Base-by-base conservation (phyloP, 148 eudicot species). In the Rhododendron henanense region DNA sequence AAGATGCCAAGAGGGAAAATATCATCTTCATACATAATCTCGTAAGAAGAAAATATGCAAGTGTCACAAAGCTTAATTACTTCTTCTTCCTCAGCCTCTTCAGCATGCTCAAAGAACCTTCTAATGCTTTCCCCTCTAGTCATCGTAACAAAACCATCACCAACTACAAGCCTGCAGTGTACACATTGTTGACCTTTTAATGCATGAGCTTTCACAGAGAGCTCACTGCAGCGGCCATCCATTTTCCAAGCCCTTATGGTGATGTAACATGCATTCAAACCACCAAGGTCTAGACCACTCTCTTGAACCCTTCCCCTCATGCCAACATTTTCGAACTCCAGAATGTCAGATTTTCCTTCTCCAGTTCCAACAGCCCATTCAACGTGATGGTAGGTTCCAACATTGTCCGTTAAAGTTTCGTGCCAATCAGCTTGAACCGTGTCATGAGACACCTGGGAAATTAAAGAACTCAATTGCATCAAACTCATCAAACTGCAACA, bases 51-150 rank as follows among this genome's bases (percentile, higher is more conserved):
- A 71, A 39, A 73, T 14, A 15, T 31, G 76, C 10, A 44, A 78
- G 53, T 59, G n/a, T 85, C 18, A 9, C n/a, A 81, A 51, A 83
- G 84, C 83, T 87, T 47, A 75, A 85, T 86, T 90, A 94, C 99
- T 97, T 95, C 99, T 88, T 97, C 99, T 93, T 97, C 99, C 86
- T 97, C 99, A 74, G 94, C 96, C 90, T 97, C 98, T 89, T 97
- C 99, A 51, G 99, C 99, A 89, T 95, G 99, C 91, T 97, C 99
- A 90, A 97, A 97, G 89, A 97, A 97, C 85, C 95, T 93, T 84
- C 92, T 88, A 71, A 97, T 97, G 87, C 92, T 94, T 91, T 95
- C 95, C 80, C 98, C 98, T 86, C 90, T 90, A 45, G 94, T 87
- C 83, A 95, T 95, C 5, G 94, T 90, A 71, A 97, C 96, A 89